These are phyloP conservation scores for Pseudocercospora fuligena DNA, from an alignment of 2,329 filamentous ascomycete genomes.

Conservation along the genomic window DNA sequence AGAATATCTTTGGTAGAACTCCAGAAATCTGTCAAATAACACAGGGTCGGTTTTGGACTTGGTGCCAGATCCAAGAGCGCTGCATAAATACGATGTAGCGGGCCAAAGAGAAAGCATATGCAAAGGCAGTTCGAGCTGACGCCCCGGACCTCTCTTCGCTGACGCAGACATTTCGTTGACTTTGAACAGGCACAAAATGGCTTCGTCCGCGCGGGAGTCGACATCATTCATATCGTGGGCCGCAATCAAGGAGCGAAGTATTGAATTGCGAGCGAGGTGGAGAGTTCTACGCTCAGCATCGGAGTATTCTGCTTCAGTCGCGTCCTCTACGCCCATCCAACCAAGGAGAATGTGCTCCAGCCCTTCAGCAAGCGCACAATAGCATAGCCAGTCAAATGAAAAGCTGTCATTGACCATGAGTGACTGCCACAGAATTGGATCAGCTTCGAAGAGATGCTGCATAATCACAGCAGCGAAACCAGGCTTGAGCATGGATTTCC, in stretches of 20 bases:
- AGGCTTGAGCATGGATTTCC: neutral
- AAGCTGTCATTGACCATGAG: neutral
- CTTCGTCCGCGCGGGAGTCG: neutral
- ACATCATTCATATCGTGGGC: neutral
- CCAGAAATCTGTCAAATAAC: neutral
- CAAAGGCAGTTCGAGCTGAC: neutral
- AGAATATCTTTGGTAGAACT: neutral
- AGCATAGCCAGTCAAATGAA: neutral
- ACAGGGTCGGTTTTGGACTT: neutral
- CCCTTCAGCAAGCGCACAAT: neutral
- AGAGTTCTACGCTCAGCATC: neutral
- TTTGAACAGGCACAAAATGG: neutral
- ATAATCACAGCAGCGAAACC: neutral
- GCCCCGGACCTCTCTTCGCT: neutral
- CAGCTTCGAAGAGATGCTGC: neutral
- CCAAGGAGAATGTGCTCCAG: neutral
- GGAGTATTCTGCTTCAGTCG: neutral
- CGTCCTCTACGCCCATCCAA: neutral
- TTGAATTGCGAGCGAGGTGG: neutral
- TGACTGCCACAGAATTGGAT: neutral
- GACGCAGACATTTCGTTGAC: neutral
- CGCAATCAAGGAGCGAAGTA: neutral
- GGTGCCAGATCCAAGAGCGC: neutral
- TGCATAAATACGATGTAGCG: neutral
- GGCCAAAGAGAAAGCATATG: neutral